Percentiles rank a stretch among this genome's conserved stretches.
Conservation (phyloP, 129 eudicot genomes). For the Flaveria bidentis region DNA sequence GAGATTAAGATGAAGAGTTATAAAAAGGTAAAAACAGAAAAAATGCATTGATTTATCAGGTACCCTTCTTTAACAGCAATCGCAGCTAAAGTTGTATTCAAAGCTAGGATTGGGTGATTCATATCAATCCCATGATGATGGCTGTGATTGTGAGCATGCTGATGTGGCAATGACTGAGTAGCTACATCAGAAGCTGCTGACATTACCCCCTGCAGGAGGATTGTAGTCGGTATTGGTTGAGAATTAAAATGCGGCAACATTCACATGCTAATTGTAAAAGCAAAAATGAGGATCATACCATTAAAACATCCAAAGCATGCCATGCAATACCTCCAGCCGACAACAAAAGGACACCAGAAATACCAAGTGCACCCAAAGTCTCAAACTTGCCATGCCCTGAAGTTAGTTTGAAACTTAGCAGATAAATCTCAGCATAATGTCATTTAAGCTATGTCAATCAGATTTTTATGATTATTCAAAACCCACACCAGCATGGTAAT, state of each 20-base stretch:
- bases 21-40: background rate
- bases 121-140: slow-evolving; percentile 82
- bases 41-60: background rate
- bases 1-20: background rate
- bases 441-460: background rate
- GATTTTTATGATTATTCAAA: slow-evolving; percentile 21
- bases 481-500: slow-evolving; percentile 22
- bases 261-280: too few species aligned
- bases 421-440: background rate
- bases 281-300: slow-evolving; percentile 43
- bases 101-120: slow-evolving; percentile 80
- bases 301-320: slow-evolving; percentile 83
- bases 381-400: slow-evolving; percentile 99
- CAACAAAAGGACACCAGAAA: slow-evolving; percentile 76
- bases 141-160: slow-evolving; percentile 45
- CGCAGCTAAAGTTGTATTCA: slow-evolving; percentile 65
- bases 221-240: background rate
- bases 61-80: slow-evolving; percentile 95
- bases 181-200: slow-evolving; percentile 64
- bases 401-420: slow-evolving; percentile 17
- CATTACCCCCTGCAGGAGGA: slow-evolving; percentile 55
- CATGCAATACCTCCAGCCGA: slow-evolving; percentile 96
- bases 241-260: background rate
- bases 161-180: slow-evolving; percentile 53
- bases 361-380: slow-evolving; percentile 93